These are phyloP conservation scores for Arthrobotrys musiformis DNA, from an alignment of 2,329 filamentous ascomycete genomes.

Conservation along the genomic window DNA sequence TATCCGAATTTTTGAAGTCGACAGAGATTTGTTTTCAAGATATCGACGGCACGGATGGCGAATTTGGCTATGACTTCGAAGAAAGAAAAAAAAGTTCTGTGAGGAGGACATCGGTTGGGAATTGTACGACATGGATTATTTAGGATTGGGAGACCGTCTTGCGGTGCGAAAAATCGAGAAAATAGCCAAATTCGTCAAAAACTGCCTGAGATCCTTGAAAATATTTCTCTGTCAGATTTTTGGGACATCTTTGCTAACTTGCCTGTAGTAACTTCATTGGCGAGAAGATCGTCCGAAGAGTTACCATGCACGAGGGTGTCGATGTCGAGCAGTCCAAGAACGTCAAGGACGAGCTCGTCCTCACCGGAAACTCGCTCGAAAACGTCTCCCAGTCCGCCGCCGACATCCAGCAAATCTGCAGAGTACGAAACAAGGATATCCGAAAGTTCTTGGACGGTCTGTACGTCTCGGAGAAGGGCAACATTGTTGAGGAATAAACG, in stretches of 20 bases:
- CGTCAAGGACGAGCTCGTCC: constrained; percentile 97
- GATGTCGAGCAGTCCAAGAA: constrained; percentile 86
- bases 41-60: constrained; percentile 16
- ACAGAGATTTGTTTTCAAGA: not conserved
- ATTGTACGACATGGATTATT: constrained; percentile 17
- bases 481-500: constrained; percentile 78
- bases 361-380: constrained; percentile 95
- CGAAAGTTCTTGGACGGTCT: constrained; percentile 99
- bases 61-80: constrained; percentile 19
- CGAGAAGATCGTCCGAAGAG: constrained; percentile 97
- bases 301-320: constrained; percentile 89
- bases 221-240: not conserved
- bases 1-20: constrained; percentile 6
- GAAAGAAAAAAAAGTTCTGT: not conserved
- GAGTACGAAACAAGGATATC: constrained; percentile 99
- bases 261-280: constrained; percentile 86
- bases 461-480: constrained; percentile 99
- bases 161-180: not conserved
- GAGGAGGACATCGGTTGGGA: not conserved
- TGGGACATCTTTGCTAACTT: constrained; percentile 6
- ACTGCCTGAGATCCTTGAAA: not conserved
- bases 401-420: constrained; percentile 99
- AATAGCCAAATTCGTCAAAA: not conserved
- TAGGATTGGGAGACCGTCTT: not conserved
- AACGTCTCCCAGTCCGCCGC: constrained; percentile 96